Conservation (phyloP, 345 rosid genomes). For the Murraya koenigii region DNA sequence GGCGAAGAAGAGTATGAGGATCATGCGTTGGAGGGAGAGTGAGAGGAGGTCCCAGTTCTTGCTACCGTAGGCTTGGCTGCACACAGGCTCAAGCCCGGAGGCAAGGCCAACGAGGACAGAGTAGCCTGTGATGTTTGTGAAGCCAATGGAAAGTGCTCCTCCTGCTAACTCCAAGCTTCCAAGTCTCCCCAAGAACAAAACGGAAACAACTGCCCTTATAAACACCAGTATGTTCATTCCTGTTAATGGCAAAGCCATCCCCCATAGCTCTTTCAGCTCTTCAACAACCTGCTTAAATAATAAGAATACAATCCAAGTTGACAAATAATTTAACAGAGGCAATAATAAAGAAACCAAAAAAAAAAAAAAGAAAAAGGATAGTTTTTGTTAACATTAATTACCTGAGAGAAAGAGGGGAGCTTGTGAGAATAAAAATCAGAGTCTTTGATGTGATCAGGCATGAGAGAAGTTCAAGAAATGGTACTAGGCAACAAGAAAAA, state of each 20-base stretch:
- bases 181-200: constrained; percentile 79
- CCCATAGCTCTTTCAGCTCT: constrained; percentile 81
- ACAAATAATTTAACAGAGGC: no score
- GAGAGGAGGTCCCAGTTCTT: constrained; percentile 85
- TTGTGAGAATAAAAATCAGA: constrained; percentile 42
- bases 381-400: constrained; percentile 10
- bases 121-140: constrained; percentile 98
- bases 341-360: background rate
- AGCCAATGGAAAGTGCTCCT: constrained; percentile 92
- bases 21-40: constrained; percentile 87
- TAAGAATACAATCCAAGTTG: background rate
- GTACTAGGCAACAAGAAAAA: background rate
- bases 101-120: constrained; percentile 91
- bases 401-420: constrained; percentile 55
- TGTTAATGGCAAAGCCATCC: constrained; percentile 88
- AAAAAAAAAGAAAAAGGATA: background rate
- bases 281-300: constrained; percentile 49
- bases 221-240: constrained; percentile 85
- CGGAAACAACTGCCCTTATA: constrained; percentile 77
- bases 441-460: constrained; percentile 46
- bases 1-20: constrained; percentile 70
- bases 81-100: constrained; percentile 94
- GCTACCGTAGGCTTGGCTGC: constrained; percentile 96
- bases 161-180: constrained; percentile 97
- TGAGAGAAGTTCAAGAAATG: constrained; percentile 16